These are phyloP conservation scores for Rhizoclosmatium sp. DNA, from an alignment of 192 early-diverging fungal species.

Conservation along the genomic window DNA sequence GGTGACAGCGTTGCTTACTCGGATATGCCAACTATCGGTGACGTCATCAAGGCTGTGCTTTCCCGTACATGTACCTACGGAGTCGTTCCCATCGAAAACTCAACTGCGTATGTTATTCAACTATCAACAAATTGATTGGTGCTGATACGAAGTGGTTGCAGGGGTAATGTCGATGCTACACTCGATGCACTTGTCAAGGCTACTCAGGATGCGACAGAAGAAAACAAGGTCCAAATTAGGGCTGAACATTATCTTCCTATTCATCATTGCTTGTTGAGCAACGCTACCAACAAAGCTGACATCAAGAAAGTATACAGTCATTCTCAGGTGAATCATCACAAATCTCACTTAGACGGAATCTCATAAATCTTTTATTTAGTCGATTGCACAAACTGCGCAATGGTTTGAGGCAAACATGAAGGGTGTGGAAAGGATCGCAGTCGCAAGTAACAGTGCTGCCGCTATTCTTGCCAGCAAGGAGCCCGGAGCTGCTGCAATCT, in stretches of 20 bases:
- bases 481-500: slow-evolving; percentile 80
- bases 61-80: slow-evolving; percentile 82
- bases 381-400: slow-evolving; percentile 24
- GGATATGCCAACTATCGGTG: slow-evolving; percentile 47
- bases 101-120: slow-evolving; percentile 52
- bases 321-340: not conserved
- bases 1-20: slow-evolving; percentile 75
- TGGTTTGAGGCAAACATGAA: slow-evolving; percentile 22
- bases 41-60: slow-evolving; percentile 82
- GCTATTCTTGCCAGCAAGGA: slow-evolving; percentile 87
- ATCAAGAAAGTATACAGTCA: slow-evolving; percentile 78
- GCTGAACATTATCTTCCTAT: slow-evolving; percentile 84
- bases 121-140: not conserved
- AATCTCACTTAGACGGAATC: not conserved
- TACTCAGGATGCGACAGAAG: slow-evolving; percentile 2
- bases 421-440: slow-evolving; percentile 71
- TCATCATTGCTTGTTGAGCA: slow-evolving; percentile 82
- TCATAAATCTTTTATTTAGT: slow-evolving; percentile 7
- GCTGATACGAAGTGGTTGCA: slow-evolving; percentile 23
- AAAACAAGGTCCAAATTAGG: slow-evolving; percentile 65
- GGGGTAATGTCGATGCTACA: slow-evolving; percentile 83
- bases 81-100: slow-evolving; percentile 96
- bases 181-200: slow-evolving; percentile 79
- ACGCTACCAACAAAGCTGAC: slow-evolving; percentile 56
- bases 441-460: slow-evolving; percentile 84